Percentiles rank a stretch among this genome's conserved stretches.
phyloP scores from a whole-genome alignment of 305 asterid genomes.

The Plantago rigida region DNA sequence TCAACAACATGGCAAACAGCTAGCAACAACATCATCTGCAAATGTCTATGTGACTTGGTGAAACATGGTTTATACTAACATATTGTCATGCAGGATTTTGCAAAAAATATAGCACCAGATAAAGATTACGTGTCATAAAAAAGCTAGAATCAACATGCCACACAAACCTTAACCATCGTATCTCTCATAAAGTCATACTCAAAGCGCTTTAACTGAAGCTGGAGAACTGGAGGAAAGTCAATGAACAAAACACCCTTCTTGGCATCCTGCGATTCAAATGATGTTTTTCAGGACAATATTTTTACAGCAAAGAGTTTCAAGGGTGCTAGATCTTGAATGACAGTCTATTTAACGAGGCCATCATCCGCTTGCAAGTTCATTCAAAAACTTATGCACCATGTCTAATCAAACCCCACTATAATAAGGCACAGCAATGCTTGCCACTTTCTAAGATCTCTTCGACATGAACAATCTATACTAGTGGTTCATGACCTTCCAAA shows the following conservation, averaged over 20 bases:
- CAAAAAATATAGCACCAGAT: not conserved
- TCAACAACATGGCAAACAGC: no score
- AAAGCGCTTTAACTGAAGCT: constrained; percentile 91
- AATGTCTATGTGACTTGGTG: no score
- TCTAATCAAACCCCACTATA: not conserved
- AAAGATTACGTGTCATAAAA: constrained; percentile 1
- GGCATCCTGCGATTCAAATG: constrained; percentile 66
- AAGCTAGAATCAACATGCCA: not conserved
- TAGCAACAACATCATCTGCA: no score
- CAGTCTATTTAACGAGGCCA: constrained; percentile 1
- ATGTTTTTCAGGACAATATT: constrained; percentile 21
- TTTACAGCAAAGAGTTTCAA: constrained; percentile 17
- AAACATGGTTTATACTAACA: no score
- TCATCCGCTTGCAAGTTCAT: not conserved
- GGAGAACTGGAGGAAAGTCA: constrained; percentile 95
- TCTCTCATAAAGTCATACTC: constrained; percentile 94
- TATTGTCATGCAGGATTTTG: not conserved
- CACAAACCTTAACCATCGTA: constrained; percentile 91
- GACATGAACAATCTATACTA: not conserved
- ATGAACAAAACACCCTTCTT: constrained; percentile 89
- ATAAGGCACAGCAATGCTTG: not conserved
- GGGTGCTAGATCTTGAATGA: constrained; percentile 7
- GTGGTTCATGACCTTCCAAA: not conserved
- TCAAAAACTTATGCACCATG: not conserved
- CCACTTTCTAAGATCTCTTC: not conserved